Percentiles rank a stretch among this genome's conserved stretches.
These are phyloP conservation scores for Fusarium nelsonii DNA, from an alignment of 2,329 filamentous ascomycete genomes.

Conservation along the genomic window DNA sequence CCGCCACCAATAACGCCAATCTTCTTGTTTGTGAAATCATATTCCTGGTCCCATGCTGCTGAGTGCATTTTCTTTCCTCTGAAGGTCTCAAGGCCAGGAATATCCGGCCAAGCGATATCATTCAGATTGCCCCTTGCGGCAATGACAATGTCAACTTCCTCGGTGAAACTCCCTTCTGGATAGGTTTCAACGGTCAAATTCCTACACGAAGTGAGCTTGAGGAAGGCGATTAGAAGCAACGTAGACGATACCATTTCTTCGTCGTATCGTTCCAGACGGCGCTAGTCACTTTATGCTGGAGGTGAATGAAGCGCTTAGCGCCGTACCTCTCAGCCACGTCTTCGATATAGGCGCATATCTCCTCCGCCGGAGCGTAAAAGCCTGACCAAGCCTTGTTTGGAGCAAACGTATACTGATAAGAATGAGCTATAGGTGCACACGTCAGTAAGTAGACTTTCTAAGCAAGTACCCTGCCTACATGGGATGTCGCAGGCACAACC, in stretches of 20 bases:
- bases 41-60: slow-evolving; percentile 1
- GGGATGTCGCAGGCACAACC: slow-evolving; percentile 30
- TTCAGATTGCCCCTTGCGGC: not conserved
- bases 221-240: rapidly evolving
- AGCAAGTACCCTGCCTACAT: slow-evolving; percentile 2
- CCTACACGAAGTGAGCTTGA: not conserved
- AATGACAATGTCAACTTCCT: not conserved
- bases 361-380: not conserved
- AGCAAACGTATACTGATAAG: slow-evolving; percentile 22
- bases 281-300: not conserved
- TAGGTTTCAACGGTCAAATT: not conserved
- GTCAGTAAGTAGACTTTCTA: no score
- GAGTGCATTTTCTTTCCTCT: slow-evolving; percentile 11
- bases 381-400: slow-evolving; percentile 25
- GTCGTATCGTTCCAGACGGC: not conserved
- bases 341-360: not conserved
- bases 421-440: slow-evolving; percentile 5
- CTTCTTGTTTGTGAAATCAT: not conserved
- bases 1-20: not conserved
- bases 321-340: not conserved
- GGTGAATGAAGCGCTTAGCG: not conserved
- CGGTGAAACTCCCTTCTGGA: not conserved
- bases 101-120: not conserved
- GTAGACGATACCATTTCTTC: not conserved
- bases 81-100: slow-evolving; percentile 2